phyloP scores from a whole-genome alignment of 805 yeast genomes.

The Ogataea degrootiae region DNA sequence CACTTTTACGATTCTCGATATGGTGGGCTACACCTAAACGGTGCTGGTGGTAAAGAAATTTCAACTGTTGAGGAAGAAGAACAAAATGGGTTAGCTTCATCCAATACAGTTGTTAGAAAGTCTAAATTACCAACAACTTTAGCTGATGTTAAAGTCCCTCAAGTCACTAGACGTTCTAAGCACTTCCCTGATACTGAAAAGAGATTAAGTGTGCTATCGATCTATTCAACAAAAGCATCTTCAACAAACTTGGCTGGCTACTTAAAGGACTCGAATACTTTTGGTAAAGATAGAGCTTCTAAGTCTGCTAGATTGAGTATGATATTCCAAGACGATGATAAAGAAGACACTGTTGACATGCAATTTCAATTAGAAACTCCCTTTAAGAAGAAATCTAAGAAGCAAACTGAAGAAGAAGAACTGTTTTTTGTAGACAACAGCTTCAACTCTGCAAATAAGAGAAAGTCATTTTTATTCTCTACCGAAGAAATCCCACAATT shows the following conservation, averaged over 20 bases:
- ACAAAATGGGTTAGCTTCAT: slow-evolving; percentile 6
- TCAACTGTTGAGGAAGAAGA: slow-evolving; percentile 11
- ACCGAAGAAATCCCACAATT: slow-evolving; percentile 17
- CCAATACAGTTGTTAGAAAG: slow-evolving; percentile 18
- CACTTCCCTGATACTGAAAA: slow-evolving; percentile 58
- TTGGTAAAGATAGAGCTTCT: slow-evolving; percentile 11
- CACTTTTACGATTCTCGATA: slow-evolving; percentile 40
- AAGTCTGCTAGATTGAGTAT: slow-evolving; percentile 26
- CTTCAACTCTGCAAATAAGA: slow-evolving; percentile 16
- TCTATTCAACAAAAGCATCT: slow-evolving; percentile 65
- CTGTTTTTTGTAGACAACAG: slow-evolving; percentile 32
- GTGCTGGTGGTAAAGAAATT: slow-evolving; percentile 2
- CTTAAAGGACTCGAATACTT: slow-evolving; percentile 23
- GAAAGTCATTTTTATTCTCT: slow-evolving; percentile 27
- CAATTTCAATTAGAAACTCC: slow-evolving; percentile 7
- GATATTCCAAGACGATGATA: slow-evolving; percentile 24
- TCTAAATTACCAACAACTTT: slow-evolving; percentile 42
- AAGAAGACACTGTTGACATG: slow-evolving; percentile 13
- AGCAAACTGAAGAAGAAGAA: slow-evolving; percentile 17
- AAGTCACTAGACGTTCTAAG: slow-evolving; percentile 64
- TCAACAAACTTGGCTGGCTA: slow-evolving; percentile 52
- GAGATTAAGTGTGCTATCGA: slow-evolving; percentile 65
- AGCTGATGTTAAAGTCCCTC: slow-evolving; percentile 64
- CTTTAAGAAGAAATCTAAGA: not conserved
- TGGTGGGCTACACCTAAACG: slow-evolving; percentile 5